Percentiles rank a stretch among this genome's conserved stretches.
These are phyloP conservation scores for Phanerochaete carnosa DNA, from an alignment of 768 basidiomycete genomes.

Conservation along the genomic window DNA sequence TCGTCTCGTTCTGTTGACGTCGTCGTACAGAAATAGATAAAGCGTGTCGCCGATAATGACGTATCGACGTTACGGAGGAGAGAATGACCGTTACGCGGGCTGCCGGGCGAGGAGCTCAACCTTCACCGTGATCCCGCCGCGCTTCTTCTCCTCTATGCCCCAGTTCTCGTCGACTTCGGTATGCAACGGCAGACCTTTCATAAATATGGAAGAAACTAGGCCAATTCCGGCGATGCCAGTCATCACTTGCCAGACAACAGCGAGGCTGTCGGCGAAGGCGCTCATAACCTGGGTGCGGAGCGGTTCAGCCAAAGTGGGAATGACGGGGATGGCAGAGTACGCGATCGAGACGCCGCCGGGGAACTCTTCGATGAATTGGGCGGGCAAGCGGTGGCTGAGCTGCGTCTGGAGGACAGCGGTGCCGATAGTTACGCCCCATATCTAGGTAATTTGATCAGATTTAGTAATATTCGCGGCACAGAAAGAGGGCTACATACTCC, in stretches of 20 bases:
- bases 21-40: too few relatives aligned
- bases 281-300: conserved; percentile 23
- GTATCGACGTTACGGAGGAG: too few relatives aligned
- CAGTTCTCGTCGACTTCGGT: conserved; percentile 27
- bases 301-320: conserved; percentile 23
- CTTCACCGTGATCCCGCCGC: neutral
- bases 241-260: conserved; percentile 29
- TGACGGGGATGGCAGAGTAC: conserved; percentile 27
- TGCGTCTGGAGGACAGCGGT: conserved; percentile 33
- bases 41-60: too few relatives aligned
- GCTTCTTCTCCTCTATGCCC: conserved; percentile 18
- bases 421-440: conserved; percentile 35
- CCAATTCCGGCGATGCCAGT: conserved; percentile 28
- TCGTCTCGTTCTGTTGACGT: too few relatives aligned
- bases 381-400: conserved; percentile 28
- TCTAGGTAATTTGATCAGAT: conserved; percentile 13
- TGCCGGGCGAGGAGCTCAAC: neutral
- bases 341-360: conserved; percentile 23
- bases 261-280: conserved; percentile 29
- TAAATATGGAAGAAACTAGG: conserved; percentile 18
- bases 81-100: too few relatives aligned
- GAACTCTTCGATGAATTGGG: conserved; percentile 20
- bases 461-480: neutral
- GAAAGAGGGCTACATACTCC: conserved; percentile 8
- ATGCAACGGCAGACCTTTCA: conserved; percentile 29